Evolutionary conservation across 2,329 filamentous ascomycete species (phyloP).

Genomic region (Pestalotiopsis sp.): DNA sequence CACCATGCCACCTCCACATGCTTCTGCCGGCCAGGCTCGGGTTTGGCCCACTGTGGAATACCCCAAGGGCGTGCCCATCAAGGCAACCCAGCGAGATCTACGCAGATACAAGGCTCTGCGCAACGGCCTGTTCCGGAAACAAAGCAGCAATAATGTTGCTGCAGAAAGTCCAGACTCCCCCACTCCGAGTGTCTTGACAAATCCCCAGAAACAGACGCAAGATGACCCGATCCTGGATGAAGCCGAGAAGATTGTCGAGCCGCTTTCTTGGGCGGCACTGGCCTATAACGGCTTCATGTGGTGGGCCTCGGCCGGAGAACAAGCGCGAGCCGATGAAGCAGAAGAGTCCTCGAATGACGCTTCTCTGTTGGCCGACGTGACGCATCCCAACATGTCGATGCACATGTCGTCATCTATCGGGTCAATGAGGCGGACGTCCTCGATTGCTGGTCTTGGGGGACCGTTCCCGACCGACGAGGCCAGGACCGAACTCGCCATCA

Average conservation of each 20-base stretch:
- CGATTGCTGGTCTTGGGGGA: slow-evolving; percentile 22
- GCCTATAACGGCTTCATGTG: slow-evolving; percentile 86
- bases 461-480: slow-evolving; percentile 40
- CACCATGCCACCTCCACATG: slow-evolving; percentile 70
- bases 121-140: slow-evolving; percentile 59
- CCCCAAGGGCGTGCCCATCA: slow-evolving; percentile 66
- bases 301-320: slow-evolving; percentile 85
- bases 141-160: slow-evolving; percentile 12
- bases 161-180: slow-evolving; percentile 21
- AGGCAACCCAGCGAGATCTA: slow-evolving; percentile 88
- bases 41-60: slow-evolving; percentile 78
- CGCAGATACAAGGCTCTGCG: slow-evolving; percentile 75
- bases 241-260: slow-evolving; percentile 61
- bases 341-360: slow-evolving; percentile 60
- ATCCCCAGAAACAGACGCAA: slow-evolving; percentile 25
- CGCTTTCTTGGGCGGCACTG: slow-evolving; percentile 70
- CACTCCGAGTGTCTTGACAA: slow-evolving; percentile 18
- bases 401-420: slow-evolving; percentile 44
- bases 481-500: slow-evolving; percentile 68
- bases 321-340: slow-evolving; percentile 61
- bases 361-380: slow-evolving; percentile 56
- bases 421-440: slow-evolving; percentile 40
- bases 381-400: slow-evolving; percentile 25
- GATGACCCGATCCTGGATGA: slow-evolving; percentile 46
- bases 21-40: slow-evolving; percentile 59